Evolutionary conservation across 2,329 filamentous ascomycete genomes (phyloP), one percentile per base, ranked within the genome.

Genomic region (Aspergillus tanneri): DNA sequence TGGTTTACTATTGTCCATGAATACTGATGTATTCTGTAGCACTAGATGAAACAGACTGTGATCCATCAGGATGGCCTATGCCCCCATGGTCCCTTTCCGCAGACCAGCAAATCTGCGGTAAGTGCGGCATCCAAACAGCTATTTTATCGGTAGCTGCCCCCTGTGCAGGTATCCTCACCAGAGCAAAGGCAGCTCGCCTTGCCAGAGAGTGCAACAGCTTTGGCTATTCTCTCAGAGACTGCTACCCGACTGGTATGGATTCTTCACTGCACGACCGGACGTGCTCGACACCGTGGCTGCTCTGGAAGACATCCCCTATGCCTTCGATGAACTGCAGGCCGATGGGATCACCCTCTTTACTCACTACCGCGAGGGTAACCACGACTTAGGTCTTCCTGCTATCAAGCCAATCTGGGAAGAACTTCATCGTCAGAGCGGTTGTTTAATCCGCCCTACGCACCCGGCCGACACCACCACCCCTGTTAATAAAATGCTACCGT

Each of bases 321-420:
- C 43, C 6, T 32, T 53, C 3, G 53, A 58, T 27, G 30, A 37
- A 4, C 45, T 58, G 1, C 24, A 52, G 4, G 51, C 75, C 0
- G 76, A 79, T 52, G 76, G 77, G 0, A 63, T 80, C 0, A 70
- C 62, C 0, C 55, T 80, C 0, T 76, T 72, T 48, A 77, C 74
- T 0, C 63, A 73, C 5, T 78, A 79, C 50, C 72, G 58, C 4
- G 63, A 73, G 41, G 50, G 61, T 2, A 43, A 51, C 22, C 34
- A 36, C 10, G 79, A 79, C 49, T 70, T 80, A 0, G 76, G 77
- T 19, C 65, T 77, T 52, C 48, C 63, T 0, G 62, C 60, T 21
- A 66, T 76, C 49, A 43, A 54, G 2, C 63, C 68, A 6, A 64
- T 77, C 35, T 79, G 76, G 77, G 63, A 58, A 2, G 71, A 71